Base-by-base conservation (phyloP, 371 early-diverging fungal genomes). In the Phascolomyces articulosus region DNA sequence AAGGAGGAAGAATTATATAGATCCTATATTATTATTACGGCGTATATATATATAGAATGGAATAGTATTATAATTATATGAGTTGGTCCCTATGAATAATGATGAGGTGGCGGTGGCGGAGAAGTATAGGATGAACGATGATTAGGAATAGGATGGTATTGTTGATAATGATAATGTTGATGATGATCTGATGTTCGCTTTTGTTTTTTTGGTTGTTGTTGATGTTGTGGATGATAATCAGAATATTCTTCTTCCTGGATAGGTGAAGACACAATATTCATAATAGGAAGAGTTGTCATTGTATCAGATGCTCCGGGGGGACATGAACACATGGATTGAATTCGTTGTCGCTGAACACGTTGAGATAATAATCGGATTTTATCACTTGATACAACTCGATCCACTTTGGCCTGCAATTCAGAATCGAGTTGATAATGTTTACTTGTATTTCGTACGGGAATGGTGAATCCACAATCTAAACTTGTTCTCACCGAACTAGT, bases 381-480 rank as follows among this genome's bases (percentile, higher is more conserved):
- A 1, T 61, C 53, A 26, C 54, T 61, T 21, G 38, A 28, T 23
- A 61, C 48, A 20, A 61, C 49, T 40, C 40, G 38, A n/a, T 61
- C 62, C 28, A 61, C 62, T n/a, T 47, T 20, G 21, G 53, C 62
- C 54, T 61, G 62, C 20, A 61, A 41, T 31, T 51, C 53, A 21
- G 62, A 53, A 53, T 61, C 62, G 48, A 61, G 24, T 26, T 49
- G 23, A 23, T 61, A 61, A 53, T 34, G 51, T 40, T 61, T 61
- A 27, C 62, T 61, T 8, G 62, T 61, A 6, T 61, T 29, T 31
- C 62, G 62, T 18, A 20, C 41, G 3, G 62, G 62, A 24, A 61
- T 61, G 3, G 60, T 16, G 20, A 61, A 49, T 8, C 48, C 41
- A 15, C 34, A 47, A 20, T 38, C 51, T 15, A 51, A 51, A n/a